Evolutionary conservation across 257 asterid species (phyloP).

Genomic region (Solanum megistacrolobum): DNA sequence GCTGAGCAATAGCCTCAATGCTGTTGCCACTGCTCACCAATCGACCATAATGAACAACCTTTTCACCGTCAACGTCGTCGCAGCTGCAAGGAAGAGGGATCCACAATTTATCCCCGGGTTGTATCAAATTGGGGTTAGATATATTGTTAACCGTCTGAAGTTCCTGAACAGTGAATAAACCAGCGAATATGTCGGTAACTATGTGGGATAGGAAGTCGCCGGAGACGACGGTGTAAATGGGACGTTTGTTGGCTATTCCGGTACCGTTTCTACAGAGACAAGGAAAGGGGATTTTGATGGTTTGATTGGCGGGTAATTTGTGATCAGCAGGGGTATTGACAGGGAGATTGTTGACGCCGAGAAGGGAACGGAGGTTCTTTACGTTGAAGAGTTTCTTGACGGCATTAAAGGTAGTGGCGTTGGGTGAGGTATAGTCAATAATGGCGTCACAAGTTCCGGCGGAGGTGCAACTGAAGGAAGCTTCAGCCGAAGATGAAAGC

Average conservation of each 20-base stretch:
- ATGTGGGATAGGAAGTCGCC: constrained; percentile 55
- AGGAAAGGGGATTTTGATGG: constrained; percentile 53
- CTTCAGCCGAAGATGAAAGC: neutral
- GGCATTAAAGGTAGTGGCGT: constrained; percentile 50
- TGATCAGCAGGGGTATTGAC: constrained; percentile 18
- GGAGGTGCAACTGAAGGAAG: constrained; percentile 41
- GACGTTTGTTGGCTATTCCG: constrained; percentile 49
- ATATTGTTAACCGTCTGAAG: constrained; percentile 56
- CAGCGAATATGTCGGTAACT: constrained; percentile 44
- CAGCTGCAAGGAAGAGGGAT: constrained; percentile 94
- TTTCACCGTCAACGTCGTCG: constrained; percentile 43
- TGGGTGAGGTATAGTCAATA: constrained; percentile 51
- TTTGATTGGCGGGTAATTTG: constrained; percentile 16
- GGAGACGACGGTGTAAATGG: constrained; percentile 45
- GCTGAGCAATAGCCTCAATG: constrained; percentile 45
- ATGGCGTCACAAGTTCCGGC: constrained; percentile 36
- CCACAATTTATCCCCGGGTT: constrained; percentile 39
- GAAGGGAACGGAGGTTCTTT: constrained; percentile 34
- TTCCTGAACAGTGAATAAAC: constrained; percentile 27
- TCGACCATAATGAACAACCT: constrained; percentile 72
- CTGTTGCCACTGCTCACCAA: constrained; percentile 42
- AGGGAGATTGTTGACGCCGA: constrained; percentile 66
- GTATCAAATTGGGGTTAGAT: constrained; percentile 11
- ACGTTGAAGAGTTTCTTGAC: constrained; percentile 39
- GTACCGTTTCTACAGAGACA: constrained; percentile 52